These are phyloP conservation scores for Rhododendron mucronatum DNA, from an alignment of 148 eudicot genomes.

Conservation along the genomic window DNA sequence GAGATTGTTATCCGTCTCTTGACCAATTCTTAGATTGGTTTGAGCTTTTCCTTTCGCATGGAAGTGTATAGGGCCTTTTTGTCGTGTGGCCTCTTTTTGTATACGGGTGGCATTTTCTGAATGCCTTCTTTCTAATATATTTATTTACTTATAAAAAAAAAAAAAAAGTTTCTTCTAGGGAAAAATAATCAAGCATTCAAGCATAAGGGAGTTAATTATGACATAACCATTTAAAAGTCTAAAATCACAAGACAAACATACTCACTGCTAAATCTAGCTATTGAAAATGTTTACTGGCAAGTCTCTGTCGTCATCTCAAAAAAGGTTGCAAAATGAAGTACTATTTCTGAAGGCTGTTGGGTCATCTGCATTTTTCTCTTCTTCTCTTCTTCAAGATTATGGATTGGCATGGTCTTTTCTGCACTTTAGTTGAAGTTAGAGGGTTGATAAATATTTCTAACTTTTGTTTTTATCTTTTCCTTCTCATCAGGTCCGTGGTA, in stretches of 20 bases:
- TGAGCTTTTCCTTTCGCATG: too few species aligned
- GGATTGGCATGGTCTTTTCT: background rate
- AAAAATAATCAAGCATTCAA: background rate
- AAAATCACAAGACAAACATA: background rate
- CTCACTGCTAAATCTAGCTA: background rate
- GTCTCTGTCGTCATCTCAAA: background rate
- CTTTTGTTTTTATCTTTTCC: background rate
- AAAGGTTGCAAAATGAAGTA: background rate
- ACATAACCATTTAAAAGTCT: background rate
- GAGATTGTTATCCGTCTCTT: too few species aligned
- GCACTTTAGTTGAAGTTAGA: background rate
- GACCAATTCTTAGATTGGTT: too few species aligned
- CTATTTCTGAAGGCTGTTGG: background rate
- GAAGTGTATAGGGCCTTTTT: too few species aligned
- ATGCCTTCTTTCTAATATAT: too few species aligned
- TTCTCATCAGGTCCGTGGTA: slow-evolving; percentile 65
- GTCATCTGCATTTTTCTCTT: background rate
- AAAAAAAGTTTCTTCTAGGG: background rate
- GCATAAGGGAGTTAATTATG: background rate
- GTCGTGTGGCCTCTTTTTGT: too few species aligned
- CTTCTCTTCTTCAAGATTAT: background rate
- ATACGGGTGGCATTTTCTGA: too few species aligned
- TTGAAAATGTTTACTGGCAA: background rate
- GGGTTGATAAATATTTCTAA: background rate
- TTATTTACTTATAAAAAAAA: too few species aligned